phyloP scores from a whole-genome alignment of 345 rosid genomes.

The Noccaea bulbosa region DNA sequence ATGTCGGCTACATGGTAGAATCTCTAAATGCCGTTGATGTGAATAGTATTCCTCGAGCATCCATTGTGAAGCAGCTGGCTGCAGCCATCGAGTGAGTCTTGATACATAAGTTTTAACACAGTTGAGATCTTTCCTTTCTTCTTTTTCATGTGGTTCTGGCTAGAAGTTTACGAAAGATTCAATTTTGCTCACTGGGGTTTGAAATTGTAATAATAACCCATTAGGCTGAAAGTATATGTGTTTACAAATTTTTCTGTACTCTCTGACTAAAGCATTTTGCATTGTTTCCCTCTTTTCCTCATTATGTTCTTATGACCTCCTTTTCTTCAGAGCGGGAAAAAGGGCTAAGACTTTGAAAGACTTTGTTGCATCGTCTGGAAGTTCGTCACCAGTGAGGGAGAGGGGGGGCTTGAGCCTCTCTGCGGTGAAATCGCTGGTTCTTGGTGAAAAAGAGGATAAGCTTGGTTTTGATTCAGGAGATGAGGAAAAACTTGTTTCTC shows the following conservation, averaged over 20 bases:
- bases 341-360: constrained; percentile 78
- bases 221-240: constrained; percentile 8
- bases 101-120: constrained; percentile 8
- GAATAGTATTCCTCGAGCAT: constrained; percentile 69
- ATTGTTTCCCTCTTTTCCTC: constrained; percentile 13
- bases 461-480: constrained; percentile 60
- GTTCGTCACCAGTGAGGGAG: constrained; percentile 85
- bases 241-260: not conserved
- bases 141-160: constrained; percentile 6
- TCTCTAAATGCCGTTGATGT: constrained; percentile 57
- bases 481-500: constrained; percentile 63
- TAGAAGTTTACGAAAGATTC: not conserved
- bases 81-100: constrained; percentile 78
- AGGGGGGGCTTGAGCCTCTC: constrained; percentile 83
- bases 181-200: constrained; percentile 14
- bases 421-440: constrained; percentile 85
- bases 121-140: constrained; percentile 2
- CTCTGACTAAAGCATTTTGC: constrained; percentile 27
- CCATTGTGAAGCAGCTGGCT: constrained; percentile 81
- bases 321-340: constrained; percentile 66
- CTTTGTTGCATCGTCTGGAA: constrained; percentile 64
- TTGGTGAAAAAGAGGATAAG: constrained; percentile 90
- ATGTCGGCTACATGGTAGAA: constrained; percentile 57
- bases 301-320: constrained; percentile 2
- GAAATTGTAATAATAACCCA: constrained; percentile 8